Conservation (phyloP, 176 grass and related monocot genomes). For the Puya raimondii region DNA sequence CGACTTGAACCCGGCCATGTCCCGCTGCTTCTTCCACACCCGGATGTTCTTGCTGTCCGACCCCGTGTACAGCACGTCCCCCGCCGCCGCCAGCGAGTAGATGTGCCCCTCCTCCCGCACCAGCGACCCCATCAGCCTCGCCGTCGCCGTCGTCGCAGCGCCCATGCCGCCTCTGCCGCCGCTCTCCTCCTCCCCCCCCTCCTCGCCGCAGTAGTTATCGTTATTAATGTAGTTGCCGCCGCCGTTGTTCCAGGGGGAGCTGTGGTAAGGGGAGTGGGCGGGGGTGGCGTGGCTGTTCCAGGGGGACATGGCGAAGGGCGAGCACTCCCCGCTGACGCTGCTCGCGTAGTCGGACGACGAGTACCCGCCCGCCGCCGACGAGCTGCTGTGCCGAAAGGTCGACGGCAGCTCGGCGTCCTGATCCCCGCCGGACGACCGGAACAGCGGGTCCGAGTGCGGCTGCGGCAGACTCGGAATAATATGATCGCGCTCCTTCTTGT, state of each 20-base stretch:
- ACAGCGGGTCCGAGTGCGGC: slow-evolving; percentile 21
- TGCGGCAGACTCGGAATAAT: neutral
- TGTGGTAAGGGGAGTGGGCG: slow-evolving; percentile 19
- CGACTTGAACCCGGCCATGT: slow-evolving; percentile 86
- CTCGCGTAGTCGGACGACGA: slow-evolving; percentile 63
- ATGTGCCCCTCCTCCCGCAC: slow-evolving; percentile 85
- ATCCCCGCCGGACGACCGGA: slow-evolving; percentile 35
- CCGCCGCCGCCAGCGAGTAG: slow-evolving; percentile 72
- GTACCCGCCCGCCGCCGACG: slow-evolving; percentile 42
- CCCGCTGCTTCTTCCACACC: slow-evolving; percentile 92
- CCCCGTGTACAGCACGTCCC: slow-evolving; percentile 73
- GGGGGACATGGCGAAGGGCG: slow-evolving; percentile 89
- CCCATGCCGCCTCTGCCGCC: neutral
- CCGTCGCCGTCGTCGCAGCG: slow-evolving; percentile 1
- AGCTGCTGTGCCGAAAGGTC: slow-evolving; percentile 69
- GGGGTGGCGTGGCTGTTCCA: slow-evolving; percentile 60
- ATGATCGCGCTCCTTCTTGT: too few species aligned
- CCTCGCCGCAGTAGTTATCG: neutral
- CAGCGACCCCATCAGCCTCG: slow-evolving; percentile 51
- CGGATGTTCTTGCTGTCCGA: slow-evolving; percentile 99
- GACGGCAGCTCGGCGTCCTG: slow-evolving; percentile 19
- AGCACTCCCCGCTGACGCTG: slow-evolving; percentile 81
- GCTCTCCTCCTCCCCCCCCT: too few species aligned
- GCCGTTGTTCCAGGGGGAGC: slow-evolving; percentile 67
- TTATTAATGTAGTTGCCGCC: too few species aligned